Conservation (phyloP, 2,329 filamentous ascomycete species). For the Paraphoma chrysanthemicola region DNA sequence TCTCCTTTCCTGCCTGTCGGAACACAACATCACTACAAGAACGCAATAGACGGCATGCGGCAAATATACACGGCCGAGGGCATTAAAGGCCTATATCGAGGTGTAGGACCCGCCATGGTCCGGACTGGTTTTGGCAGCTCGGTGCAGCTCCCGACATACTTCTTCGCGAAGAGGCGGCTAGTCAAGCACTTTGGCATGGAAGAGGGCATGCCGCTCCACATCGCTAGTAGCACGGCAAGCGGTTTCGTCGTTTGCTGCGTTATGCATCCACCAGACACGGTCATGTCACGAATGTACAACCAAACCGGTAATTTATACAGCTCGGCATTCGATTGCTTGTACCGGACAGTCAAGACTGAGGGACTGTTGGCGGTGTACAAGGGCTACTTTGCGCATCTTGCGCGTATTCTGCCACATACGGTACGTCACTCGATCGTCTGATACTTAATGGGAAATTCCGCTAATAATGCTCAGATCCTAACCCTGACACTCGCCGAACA, state of each 20-base stretch:
- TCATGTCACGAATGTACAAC: slow-evolving; percentile 99
- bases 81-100: slow-evolving; percentile 81
- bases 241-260: slow-evolving; percentile 97
- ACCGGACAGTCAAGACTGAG: slow-evolving; percentile 89
- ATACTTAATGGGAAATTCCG: neutral
- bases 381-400: slow-evolving; percentile 93
- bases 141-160: slow-evolving; percentile 96
- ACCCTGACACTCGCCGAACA: slow-evolving; percentile 95
- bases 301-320: slow-evolving; percentile 97
- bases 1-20: slow-evolving; percentile 92
- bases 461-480: slow-evolving; percentile 66
- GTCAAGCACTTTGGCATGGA: slow-evolving; percentile 85
- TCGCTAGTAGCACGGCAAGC: slow-evolving; percentile 86
- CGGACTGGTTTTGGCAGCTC: slow-evolving; percentile 94
- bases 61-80: slow-evolving; percentile 84
- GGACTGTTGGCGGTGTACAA: slow-evolving; percentile 95
- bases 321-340: slow-evolving; percentile 89
- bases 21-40: slow-evolving; percentile 93
- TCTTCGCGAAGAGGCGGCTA: slow-evolving; percentile 90
- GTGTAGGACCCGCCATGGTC: slow-evolving; percentile 92
- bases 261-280: slow-evolving; percentile 98
- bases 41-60: slow-evolving; percentile 80
- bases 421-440: slow-evolving; percentile 47
- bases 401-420: slow-evolving; percentile 93
- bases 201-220: slow-evolving; percentile 86